Evolutionary conservation across 352 stramenopile species (phyloP).

Genomic region (Blastocystis sp.): DNA sequence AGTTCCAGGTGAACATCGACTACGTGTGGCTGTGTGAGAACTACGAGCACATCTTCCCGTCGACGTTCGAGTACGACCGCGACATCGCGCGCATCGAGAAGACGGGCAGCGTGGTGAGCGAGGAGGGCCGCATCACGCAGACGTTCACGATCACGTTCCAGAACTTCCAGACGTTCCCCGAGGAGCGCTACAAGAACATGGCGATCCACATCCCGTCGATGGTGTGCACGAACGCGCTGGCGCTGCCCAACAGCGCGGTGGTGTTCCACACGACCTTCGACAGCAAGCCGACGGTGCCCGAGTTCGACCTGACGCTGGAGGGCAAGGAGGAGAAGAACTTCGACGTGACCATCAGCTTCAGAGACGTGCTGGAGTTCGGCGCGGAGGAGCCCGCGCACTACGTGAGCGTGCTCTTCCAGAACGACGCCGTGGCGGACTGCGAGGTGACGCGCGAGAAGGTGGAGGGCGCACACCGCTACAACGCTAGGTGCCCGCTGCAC

Average conservation of each 20-base stretch:
- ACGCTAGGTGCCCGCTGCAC: constrained; percentile 1
- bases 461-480: neutral
- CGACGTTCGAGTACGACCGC: constrained; percentile 48
- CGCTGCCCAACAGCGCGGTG: constrained; percentile 3
- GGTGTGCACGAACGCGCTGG: constrained; percentile 5
- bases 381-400: constrained; percentile 3
- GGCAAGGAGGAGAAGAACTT: constrained; percentile 6
- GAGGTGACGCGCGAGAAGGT: too few relatives aligned
- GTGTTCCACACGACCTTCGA: constrained; percentile 35
- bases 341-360: constrained; percentile 8
- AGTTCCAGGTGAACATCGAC: constrained; percentile 28
- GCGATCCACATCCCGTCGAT: constrained; percentile 33
- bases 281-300: constrained; percentile 32
- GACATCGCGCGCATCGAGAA: constrained; percentile 49
- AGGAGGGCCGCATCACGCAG: constrained; percentile 17
- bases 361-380: constrained; percentile 8
- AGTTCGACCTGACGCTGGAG: constrained; percentile 1
- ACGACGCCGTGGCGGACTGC: neutral
- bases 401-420: neutral
- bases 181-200: constrained; percentile 50
- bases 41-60: constrained; percentile 59
- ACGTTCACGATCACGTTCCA: constrained; percentile 63
- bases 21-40: constrained; percentile 51
- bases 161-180: constrained; percentile 26
- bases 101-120: neutral